phyloP scores from a whole-genome alignment of 73 alveolate species.

The Paraurostyla sp. region DNA sequence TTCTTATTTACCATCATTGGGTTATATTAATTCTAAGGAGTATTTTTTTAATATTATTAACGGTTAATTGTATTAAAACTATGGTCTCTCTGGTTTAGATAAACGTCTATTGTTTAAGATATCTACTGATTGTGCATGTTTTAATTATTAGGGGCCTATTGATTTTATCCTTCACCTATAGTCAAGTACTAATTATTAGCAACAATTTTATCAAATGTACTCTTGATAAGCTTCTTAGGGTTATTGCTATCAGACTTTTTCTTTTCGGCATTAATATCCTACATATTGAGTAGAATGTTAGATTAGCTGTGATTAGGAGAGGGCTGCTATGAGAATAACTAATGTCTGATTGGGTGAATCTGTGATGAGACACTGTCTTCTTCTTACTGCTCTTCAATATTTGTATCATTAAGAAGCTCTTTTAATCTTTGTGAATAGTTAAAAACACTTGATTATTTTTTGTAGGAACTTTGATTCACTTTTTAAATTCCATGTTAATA shows the following conservation, averaged over 20 bases:
- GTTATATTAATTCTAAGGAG: too few relatives aligned
- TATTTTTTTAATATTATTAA: too few relatives aligned
- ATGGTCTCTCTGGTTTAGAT: not conserved
- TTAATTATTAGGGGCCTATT: not conserved
- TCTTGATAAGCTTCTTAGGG: not conserved
- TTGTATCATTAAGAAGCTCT: slow-evolving; percentile 18
- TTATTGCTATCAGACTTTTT: not conserved
- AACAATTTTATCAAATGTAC: slow-evolving; percentile 31
- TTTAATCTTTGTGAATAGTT: slow-evolving; percentile 54
- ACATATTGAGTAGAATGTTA: not conserved
- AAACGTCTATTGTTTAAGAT: not conserved
- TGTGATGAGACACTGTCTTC: not conserved
- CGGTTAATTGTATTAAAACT: not conserved
- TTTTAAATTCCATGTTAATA: not conserved
- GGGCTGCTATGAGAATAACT: slow-evolving; percentile 23
- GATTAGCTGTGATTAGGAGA: slow-evolving; percentile 6
- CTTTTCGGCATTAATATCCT: not conserved
- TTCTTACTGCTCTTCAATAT: not conserved
- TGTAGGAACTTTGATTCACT: slow-evolving; percentile 10
- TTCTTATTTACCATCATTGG: too few relatives aligned
- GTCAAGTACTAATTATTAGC: not conserved
- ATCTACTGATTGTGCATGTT: not conserved
- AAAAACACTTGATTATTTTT: slow-evolving; percentile 38
- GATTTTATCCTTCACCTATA: too few relatives aligned
- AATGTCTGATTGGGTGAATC: not conserved